A percentile compares a stretch with the other conserved stretches of the same genome.
phyloP scores from a whole-genome alignment of 1,284 basidiomycete genomes.

The Ustilago xerochloae region DNA sequence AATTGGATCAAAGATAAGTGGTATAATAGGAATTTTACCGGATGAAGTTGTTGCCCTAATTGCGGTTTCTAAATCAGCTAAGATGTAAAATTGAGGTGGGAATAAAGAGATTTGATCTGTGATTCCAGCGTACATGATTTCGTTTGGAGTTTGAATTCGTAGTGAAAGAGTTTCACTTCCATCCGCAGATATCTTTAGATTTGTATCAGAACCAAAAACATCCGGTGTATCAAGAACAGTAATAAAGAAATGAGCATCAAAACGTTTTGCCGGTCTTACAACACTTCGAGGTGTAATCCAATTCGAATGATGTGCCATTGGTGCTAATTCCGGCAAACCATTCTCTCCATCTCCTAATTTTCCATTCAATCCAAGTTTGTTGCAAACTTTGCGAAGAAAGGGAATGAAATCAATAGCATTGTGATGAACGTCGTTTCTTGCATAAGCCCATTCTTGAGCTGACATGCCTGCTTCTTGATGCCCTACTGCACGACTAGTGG shows the following conservation, averaged over 20 bases:
- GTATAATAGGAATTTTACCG: conserved; percentile 23
- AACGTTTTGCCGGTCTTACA: conserved; percentile 59
- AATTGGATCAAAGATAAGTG: conserved; percentile 49
- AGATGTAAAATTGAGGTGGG: conserved; percentile 63
- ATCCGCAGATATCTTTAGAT: conserved; percentile 51
- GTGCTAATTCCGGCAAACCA: conserved; percentile 35
- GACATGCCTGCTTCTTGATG: conserved; percentile 54
- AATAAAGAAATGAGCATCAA: conserved; percentile 64
- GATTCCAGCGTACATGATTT: conserved; percentile 52
- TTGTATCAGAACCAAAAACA: conserved; percentile 39
- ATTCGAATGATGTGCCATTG: conserved; percentile 56
- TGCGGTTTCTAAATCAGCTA: conserved; percentile 53
- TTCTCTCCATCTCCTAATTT: conserved; percentile 5
- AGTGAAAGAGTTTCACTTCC: conserved; percentile 57
- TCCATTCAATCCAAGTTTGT: conserved; percentile 19
- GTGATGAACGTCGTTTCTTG: conserved; percentile 58
- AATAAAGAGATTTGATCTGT: conserved; percentile 56
- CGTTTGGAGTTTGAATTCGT: conserved; percentile 39
- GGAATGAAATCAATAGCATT: conserved; percentile 54
- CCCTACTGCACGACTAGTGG: conserved; percentile 54
- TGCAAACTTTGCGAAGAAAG: conserved; percentile 46
- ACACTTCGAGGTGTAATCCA: conserved; percentile 62
- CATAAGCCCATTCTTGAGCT: conserved; percentile 49
- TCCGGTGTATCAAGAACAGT: conserved; percentile 54
- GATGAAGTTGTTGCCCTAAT: conserved; percentile 8